phyloP scores from a whole-genome alignment of 768 basidiomycete genomes.

The Neoboletus brunneissimus region DNA sequence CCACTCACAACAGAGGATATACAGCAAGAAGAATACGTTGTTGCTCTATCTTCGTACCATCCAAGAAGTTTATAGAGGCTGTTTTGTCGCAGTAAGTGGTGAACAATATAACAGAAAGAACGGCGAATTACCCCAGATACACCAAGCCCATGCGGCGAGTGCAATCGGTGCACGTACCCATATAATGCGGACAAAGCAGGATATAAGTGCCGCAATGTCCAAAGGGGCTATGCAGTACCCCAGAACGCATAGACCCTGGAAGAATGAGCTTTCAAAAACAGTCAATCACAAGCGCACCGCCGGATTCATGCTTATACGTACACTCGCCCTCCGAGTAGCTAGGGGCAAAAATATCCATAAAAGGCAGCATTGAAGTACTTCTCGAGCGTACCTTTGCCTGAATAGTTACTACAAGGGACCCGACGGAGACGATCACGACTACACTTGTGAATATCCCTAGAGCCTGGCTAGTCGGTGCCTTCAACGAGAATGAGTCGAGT shows the following conservation, averaged over 20 bases:
- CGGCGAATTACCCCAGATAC: constrained; percentile 79
- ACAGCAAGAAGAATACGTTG: constrained; percentile 90
- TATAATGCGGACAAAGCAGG: constrained; percentile 80
- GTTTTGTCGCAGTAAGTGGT: constrained; percentile 1
- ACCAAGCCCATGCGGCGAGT: constrained; percentile 90
- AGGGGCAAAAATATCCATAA: background rate
- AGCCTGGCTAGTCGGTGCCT: constrained; percentile 84
- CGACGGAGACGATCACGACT: constrained; percentile 88
- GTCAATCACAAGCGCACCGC: background rate
- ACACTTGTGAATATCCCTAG: constrained; percentile 91
- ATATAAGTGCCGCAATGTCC: constrained; percentile 83
- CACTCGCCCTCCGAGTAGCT: constrained; percentile 85
- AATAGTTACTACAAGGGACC: constrained; percentile 89
- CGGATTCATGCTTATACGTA: constrained; percentile 35
- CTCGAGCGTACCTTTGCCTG: constrained; percentile 78
- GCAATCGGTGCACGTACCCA: constrained; percentile 87
- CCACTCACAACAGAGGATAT: constrained; percentile 85
- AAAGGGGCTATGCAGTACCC: constrained; percentile 96
- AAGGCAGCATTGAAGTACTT: background rate
- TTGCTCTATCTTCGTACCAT: constrained; percentile 90
- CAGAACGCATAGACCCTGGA: constrained; percentile 91
- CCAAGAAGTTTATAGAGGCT: constrained; percentile 95
- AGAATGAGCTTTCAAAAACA: constrained; percentile 67
- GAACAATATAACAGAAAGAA: background rate
- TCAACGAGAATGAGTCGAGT: constrained; percentile 2